Evolutionary conservation across 305 asterid species (phyloP), one percentile per base, ranked within the genome.

Genomic region (Rubia tinctorum): DNA sequence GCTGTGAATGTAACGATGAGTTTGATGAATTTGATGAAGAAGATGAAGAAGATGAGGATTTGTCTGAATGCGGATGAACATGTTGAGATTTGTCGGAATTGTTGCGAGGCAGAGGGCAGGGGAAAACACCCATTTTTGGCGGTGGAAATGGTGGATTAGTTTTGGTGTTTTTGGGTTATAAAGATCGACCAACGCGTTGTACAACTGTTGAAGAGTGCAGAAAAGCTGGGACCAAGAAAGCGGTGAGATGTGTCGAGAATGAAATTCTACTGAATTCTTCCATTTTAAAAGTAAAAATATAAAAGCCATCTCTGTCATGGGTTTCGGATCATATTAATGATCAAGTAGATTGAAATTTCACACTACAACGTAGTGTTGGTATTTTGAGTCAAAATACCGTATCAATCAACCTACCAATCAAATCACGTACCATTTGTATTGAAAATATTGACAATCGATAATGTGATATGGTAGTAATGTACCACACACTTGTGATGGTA

Each of bases 1-100:
- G 80, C 63, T 87, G 97, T 10, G 95, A 91, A 2, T 82, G 44
- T 2, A 91, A 86, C 11, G 91, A 84, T 13, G 90, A 84, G 60
- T 78, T 70, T 20, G 67, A 75, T 11, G 88, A 80, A 8, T 90
- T 84, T 18, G 90, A 84, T 62, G 81, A 73, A n/a, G 66, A 75
- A 8, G 90, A 84, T 18, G 90, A 84, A 55, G 82, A 73, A 18
- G 66, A 75, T 8, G 89, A 81, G 8, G 86, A 83, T 8, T 81
- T 68, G 39, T 85, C 82, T 47, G 86, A 82, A 15, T 11, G 66
- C 27, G 75, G 64, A 63, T 66, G 45, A 34, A 45, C 67, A 0
- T 72, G 77, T 11, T 79, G 73, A 23, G 72, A 76, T 30, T 77
- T 71, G 39, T 85, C 84, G 66, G 80, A 78, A 64, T 76, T 66